phyloP scores from a whole-genome alignment of 2,329 filamentous ascomycete species.

The Trichoderma lentiforme region DNA sequence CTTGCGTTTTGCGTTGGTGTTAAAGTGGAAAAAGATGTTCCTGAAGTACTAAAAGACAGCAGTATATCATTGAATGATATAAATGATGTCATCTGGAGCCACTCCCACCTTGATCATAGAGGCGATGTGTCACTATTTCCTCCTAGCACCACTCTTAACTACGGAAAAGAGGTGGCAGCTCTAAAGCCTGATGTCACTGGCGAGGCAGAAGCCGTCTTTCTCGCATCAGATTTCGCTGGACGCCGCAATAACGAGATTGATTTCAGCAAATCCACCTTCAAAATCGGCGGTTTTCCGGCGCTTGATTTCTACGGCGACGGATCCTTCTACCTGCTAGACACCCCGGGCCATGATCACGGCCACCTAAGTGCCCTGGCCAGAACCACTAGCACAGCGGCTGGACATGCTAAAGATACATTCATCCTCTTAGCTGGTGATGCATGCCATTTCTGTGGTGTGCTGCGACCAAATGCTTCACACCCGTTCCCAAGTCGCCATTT shows the following conservation, averaged over 20 bases:
- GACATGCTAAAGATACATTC: slow-evolving; percentile 19
- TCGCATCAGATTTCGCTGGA: slow-evolving; percentile 22
- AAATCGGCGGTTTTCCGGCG: slow-evolving; percentile 36
- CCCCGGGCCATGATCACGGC: slow-evolving; percentile 23
- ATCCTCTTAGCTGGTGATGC: slow-evolving; percentile 25
- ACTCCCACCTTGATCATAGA: slow-evolving; percentile 30
- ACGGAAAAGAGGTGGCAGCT: slow-evolving; percentile 21
- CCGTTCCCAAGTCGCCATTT: not conserved
- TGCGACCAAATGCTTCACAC: not conserved
- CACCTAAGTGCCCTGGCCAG: slow-evolving; percentile 25
- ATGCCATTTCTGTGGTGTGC: slow-evolving; percentile 18
- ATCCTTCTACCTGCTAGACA: slow-evolving; percentile 40
- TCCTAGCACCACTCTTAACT: slow-evolving; percentile 24
- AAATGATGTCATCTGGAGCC: slow-evolving; percentile 30
- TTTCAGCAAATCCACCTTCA: slow-evolving; percentile 20
- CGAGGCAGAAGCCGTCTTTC: slow-evolving; percentile 12
- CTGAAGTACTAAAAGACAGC: not conserved
- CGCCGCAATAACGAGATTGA: slow-evolving; percentile 20
- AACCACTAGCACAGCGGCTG: slow-evolving; percentile 12
- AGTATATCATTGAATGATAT: slow-evolving; percentile 8
- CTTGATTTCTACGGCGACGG: slow-evolving; percentile 42
- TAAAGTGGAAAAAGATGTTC: not conserved
- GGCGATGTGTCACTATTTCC: slow-evolving; percentile 28
- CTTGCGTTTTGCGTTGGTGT: not conserved
- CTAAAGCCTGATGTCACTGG: slow-evolving; percentile 21